A percentile compares a stretch with the other conserved stretches of the same genome.
Evolutionary conservation across 2,329 filamentous ascomycete species (phyloP).

Genomic region (Talaromyces sp.): DNA sequence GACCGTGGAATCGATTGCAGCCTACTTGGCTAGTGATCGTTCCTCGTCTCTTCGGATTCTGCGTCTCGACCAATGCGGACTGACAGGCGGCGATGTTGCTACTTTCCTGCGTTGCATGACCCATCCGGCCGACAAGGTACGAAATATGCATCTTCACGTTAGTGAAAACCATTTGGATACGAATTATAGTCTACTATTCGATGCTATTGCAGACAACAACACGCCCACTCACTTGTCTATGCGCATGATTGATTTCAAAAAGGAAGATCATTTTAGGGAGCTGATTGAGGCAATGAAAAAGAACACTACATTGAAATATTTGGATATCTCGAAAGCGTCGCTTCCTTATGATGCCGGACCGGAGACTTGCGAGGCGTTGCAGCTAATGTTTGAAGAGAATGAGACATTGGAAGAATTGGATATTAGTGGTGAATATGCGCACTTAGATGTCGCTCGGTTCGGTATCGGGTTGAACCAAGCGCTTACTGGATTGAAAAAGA

Average conservation of each 20-base stretch:
- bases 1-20: constrained; percentile 60
- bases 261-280: constrained; percentile 59
- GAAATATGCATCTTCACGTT: constrained; percentile 61
- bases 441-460: constrained; percentile 64
- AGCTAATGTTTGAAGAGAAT: constrained; percentile 62
- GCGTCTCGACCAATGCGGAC: constrained; percentile 61
- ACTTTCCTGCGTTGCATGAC: constrained; percentile 61
- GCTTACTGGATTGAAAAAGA: constrained; percentile 59
- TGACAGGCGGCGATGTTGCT: constrained; percentile 61
- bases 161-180: constrained; percentile 54
- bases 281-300: constrained; percentile 57
- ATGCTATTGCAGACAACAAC: constrained; percentile 45
- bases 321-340: constrained; percentile 67
- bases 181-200: constrained; percentile 40
- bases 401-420: constrained; percentile 61
- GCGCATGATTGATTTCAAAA: constrained; percentile 63
- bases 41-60: constrained; percentile 58
- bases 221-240: constrained; percentile 62
- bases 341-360: constrained; percentile 63
- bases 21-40: constrained; percentile 57
- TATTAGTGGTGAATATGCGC: constrained; percentile 66
- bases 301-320: constrained; percentile 58
- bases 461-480: constrained; percentile 64
- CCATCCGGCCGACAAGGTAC: constrained; percentile 43
- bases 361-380: constrained; percentile 60